phyloP scores from a whole-genome alignment of 768 basidiomycete genomes.

The Rhodotorula kratochvilovae region DNA sequence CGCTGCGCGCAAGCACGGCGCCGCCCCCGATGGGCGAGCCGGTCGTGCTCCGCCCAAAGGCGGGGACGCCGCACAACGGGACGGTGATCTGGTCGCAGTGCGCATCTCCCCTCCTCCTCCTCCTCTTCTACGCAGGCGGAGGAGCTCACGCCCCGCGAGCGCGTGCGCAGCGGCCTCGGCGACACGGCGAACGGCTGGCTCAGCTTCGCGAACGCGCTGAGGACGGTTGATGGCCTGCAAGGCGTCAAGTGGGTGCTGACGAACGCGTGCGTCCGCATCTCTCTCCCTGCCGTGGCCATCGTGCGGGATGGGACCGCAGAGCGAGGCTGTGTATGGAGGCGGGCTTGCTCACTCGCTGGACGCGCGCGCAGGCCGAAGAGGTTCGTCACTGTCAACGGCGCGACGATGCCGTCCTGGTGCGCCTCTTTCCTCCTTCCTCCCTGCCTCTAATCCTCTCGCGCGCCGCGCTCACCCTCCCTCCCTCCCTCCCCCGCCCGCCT shows the following conservation, averaged over 20 bases:
- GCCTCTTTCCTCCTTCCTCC: too few species aligned
- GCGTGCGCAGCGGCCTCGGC: slow-evolving; percentile 5
- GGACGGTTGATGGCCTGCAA: neutral
- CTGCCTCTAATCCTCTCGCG: too few species aligned
- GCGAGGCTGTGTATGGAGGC: neutral
- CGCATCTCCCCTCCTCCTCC: neutral
- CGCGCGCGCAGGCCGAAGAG: slow-evolving; percentile 50
- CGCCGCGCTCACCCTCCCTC: neutral
- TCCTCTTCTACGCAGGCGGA: too few species aligned
- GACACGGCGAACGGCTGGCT: slow-evolving; percentile 18
- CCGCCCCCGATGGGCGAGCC: neutral
- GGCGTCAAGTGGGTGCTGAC: slow-evolving; percentile 20
- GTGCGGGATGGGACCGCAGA: too few species aligned
- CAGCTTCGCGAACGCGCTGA: slow-evolving; percentile 4
- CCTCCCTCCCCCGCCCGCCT: too few species aligned
- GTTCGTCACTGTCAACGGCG: slow-evolving; percentile 68
- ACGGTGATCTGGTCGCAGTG: slow-evolving; percentile 23
- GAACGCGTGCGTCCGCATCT: slow-evolving; percentile 10
- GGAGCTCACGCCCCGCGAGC: too few species aligned
- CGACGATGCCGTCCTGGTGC: slow-evolving; percentile 68
- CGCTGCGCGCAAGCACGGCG: neutral
- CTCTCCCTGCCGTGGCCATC: too few species aligned
- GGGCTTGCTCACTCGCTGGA: too few species aligned
- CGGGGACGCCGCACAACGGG: neutral
- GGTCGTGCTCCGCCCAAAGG: neutral